Evolutionary conservation across 2,329 filamentous ascomycete genomes (phyloP), one percentile per base, ranked within the genome.

Genomic region (Trichoderma koningii): DNA sequence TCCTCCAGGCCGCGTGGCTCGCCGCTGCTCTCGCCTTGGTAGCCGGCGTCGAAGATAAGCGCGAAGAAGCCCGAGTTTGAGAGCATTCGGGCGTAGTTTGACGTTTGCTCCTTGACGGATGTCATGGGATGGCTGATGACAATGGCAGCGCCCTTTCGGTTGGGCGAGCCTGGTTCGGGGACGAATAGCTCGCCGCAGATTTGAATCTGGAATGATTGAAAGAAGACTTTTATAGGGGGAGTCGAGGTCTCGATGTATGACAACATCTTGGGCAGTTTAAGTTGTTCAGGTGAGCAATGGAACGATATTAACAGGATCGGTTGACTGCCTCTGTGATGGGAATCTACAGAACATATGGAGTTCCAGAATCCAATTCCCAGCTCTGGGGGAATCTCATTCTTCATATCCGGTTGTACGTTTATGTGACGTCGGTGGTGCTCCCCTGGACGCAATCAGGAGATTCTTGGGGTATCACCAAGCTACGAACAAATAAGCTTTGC

Each of bases 21-120:
- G 9, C 78, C 78, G 7, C 65, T 71, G 30, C 68, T 73, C 61
- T 74, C 74, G 26, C 78, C 77, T 63, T 79, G 76, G 57, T 77
- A 77, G 3, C 73, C 73, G 6, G 77, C 73, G 61, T 80, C 78
- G 64, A 70, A 79, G n/a, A 72, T 68, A 7, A 80, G 68, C 7
- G 67, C 56, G 50, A 69, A 65, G 67, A 79, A 79, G 9, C 78
- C 76, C 1, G 67, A 64, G 23, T 73, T 61, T 19, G 74, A 57
- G 6, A 79, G 70, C 0, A 64, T 21, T 3, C 68, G 65, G 15
- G 76, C 76, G 55, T 80, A 76, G 72, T 60, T 71, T 2, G 76
- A 47, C 0, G 77, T 73, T 67, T 80, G 77, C 67, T 80, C 78
- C 65, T 80, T 80, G 45, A 79, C 68, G 14, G 67, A 70, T 51